Evolutionary conservation across 306 rosid species (phyloP), one percentile per base, ranked within the genome.

Genomic region (Canavalia gladiata): DNA sequence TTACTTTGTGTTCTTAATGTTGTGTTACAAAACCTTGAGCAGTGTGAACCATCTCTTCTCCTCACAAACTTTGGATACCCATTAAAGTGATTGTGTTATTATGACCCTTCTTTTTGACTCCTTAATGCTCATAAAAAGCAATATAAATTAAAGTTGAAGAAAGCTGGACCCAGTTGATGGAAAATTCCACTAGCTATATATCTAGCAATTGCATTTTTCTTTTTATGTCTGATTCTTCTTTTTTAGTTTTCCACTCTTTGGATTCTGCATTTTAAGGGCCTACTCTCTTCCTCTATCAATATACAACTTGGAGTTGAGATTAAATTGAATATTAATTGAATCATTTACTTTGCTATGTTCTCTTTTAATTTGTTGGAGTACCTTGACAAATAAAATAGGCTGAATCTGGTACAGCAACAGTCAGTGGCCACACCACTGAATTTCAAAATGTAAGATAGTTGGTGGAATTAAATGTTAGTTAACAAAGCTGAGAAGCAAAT

Each of bases 41-140:
- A 77, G 64, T 37, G 58, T 68, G 84, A 68, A 74, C 78, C 81
- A 77, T 65, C 56, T 75, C 60, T 68, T 33, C 42, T 49, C 10
- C 76, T 82, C 72, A 43, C 64, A 84, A 81, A 83, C 93, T 73
- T 91, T 78, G 94, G 94, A 91, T 89, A 80, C 92, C 85, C 47
- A 28, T 68, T 70, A 84, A 86, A 86, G 92, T 74, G 67, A 35
- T 65, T 87, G 84, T 73, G 69, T 72, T 68, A 71, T 67, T 69
- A 46, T 74, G 52, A 33, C 64, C 66, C 37, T 45, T 68, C 82
- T 47, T 81, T 92, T 84, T 87, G 83, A 79, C 83, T 86, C 80
- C 60, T 59, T 78, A 79, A 56, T 81, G 82, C 77, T 72, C 81
- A 72, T 84, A 13, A 76, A 80, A 89, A 69, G 79, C 76, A 67